These are phyloP conservation scores for Bolboschoenus planiculmis DNA, from an alignment of 176 grass and related monocot genomes.

Conservation along the genomic window DNA sequence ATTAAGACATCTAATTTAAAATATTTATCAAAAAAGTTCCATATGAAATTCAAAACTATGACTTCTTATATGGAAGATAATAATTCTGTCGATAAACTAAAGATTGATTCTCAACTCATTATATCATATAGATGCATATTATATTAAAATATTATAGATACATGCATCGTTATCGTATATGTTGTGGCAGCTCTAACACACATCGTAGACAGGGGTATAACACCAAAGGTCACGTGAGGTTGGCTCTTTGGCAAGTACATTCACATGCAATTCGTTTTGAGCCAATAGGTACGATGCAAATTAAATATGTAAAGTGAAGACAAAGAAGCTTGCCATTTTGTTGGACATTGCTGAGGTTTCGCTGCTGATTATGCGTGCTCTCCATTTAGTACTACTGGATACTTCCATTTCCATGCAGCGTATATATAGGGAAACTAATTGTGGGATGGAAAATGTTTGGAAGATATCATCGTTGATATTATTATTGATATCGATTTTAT, in stretches of 20 bases:
- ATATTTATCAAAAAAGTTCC: no score
- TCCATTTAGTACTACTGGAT: neutral
- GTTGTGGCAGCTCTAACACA: neutral
- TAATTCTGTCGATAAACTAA: no score
- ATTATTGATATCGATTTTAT: no score
- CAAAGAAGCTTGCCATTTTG: conserved; percentile 17
- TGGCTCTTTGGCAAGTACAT: conserved; percentile 27
- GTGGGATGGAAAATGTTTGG: no score
- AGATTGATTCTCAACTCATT: no score
- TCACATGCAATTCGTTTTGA: conserved; percentile 21
- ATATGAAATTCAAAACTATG: no score
- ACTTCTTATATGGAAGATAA: no score
- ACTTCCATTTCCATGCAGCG: neutral
- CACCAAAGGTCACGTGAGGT: conserved; percentile 24
- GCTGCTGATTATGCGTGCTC: neutral
- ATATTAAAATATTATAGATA: neutral
- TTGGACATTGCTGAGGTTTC: conserved; percentile 8
- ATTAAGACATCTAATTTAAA: neutral
- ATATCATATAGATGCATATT: no score
- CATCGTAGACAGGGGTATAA: conserved; percentile 9
- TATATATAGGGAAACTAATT: neutral
- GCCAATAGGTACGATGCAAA: neutral
- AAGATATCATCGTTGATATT: no score
- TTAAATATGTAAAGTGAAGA: conserved; percentile 13
- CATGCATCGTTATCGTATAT: neutral